These are phyloP conservation scores for Hypoxylon sp. DNA, from an alignment of 2,329 filamentous ascomycete genomes.

Conservation along the genomic window DNA sequence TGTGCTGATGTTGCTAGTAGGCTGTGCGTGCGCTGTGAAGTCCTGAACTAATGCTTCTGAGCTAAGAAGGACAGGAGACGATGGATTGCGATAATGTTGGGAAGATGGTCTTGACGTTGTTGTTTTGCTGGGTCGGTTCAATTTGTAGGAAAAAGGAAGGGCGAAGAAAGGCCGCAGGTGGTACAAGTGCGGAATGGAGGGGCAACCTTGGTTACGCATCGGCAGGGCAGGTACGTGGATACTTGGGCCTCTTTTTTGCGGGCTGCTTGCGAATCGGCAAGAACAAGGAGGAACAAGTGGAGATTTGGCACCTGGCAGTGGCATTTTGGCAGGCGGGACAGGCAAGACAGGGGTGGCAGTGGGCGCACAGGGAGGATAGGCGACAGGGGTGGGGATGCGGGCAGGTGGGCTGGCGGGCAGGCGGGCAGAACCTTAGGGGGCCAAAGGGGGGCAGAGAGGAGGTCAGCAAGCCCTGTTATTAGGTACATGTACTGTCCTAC, in stretches of 20 bases:
- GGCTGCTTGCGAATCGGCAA: conserved; percentile 31
- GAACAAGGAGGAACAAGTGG: conserved; percentile 22
- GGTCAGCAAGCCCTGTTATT: no score
- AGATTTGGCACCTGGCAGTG: conserved; percentile 27
- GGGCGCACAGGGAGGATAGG: no score
- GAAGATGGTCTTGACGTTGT: conserved; percentile 29
- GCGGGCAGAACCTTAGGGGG: no score
- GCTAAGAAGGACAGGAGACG: background rate
- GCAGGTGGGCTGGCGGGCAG: no score
- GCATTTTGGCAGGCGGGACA: no score
- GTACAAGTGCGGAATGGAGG: conserved; percentile 33
- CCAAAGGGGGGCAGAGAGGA: no score
- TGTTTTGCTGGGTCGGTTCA: conserved; percentile 29
- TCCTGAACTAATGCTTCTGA: background rate
- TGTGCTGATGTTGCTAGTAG: conserved; percentile 54
- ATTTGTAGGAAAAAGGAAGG: conserved; percentile 60
- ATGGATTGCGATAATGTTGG: conserved; percentile 23
- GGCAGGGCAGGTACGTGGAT: no score
- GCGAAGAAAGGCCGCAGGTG: conserved; percentile 33
- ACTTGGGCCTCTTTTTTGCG: no score
- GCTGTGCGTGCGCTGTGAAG: conserved; percentile 22
- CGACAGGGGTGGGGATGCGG: no score
- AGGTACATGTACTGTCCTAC: no score
- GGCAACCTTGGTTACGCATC: conserved; percentile 31
- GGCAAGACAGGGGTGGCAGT: background rate